phyloP scores from a whole-genome alignment of 1,284 basidiomycete genomes.

The Psilocybe mexicana region DNA sequence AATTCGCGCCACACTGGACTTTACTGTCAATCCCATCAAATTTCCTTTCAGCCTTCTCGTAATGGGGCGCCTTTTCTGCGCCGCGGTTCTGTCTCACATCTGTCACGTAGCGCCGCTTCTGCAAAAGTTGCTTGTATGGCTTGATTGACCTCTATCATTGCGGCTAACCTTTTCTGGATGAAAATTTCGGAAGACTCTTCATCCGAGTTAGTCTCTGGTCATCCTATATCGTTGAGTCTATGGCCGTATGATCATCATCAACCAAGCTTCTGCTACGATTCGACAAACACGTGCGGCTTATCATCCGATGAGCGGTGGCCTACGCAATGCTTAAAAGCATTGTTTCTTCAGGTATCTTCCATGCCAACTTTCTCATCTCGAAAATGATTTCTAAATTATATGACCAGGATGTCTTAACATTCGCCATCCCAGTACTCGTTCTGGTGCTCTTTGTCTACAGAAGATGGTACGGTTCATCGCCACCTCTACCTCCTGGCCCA shows the following conservation, averaged over 20 bases:
- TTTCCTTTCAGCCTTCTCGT: background rate
- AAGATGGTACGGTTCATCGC: background rate
- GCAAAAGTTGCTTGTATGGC: background rate
- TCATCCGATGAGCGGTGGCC: conserved; percentile 1
- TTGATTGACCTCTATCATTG: background rate
- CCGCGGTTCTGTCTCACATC: conserved; percentile 4
- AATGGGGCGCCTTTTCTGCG: background rate
- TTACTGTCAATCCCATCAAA: background rate
- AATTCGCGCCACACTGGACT: background rate
- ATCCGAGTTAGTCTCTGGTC: conserved; percentile 9
- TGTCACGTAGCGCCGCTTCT: conserved; percentile 8
- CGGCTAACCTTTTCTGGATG: conserved; percentile 10
- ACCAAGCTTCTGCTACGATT: conserved; percentile 6
- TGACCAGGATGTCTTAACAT: background rate
- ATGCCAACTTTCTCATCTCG: background rate
- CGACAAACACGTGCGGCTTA: conserved; percentile 1
- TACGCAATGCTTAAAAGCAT: conserved; percentile 1
- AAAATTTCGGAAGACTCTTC: conserved; percentile 1
- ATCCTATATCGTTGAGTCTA: conserved; percentile 5
- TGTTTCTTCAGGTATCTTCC: background rate
- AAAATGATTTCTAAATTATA: background rate
- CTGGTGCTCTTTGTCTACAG: background rate
- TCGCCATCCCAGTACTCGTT: background rate
- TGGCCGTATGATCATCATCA: conserved; percentile 6
- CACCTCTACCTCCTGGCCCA: conserved; percentile 15